Base-by-base conservation (phyloP, 257 asterid genomes). In the Apocynum venetum region DNA sequence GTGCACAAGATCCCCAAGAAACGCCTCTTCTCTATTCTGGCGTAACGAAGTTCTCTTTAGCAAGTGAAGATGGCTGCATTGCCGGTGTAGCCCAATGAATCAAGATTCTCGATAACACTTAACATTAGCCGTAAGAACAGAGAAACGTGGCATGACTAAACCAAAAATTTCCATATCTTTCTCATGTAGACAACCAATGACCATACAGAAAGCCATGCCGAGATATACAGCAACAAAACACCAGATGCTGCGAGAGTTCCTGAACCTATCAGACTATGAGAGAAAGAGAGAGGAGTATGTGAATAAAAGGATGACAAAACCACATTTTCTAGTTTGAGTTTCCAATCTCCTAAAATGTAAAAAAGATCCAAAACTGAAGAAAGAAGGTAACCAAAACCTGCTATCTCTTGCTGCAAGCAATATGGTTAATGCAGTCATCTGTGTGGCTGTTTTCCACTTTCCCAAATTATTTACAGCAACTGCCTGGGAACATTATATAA, bases 361-460 rank as follows among this genome's bases (percentile, higher is more conserved):
- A 73, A 49, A 56, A n/a, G 70, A 71, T 71, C 53, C 7, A 17
- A 41, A 49, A 38, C 10, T 13, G 75, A 76, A 53, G 36, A 69
- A 73, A 74, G 77, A 61, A 41, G 67, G 76, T 36, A 74, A 41
- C 48, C 63, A 51, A 14, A 80, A 93, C 99, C 99, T 90, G 96
- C 87, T 84, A 69, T 91, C 98, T 83, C 98, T 90, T 69, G 96
- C 79, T 72, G 96, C 97, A 83, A 95, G 88, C 78, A 95, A 91
- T 79, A 91, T 85, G 71, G 96, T 93, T 86, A 95, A 77, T 52
- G 99, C 91, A 77, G 72, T 87, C 99, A 95, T 95, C 91, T 95
- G 99, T 20, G 97, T 82, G 60, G 98, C 98, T 63, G 99, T 93
- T 86, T 95, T 95, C 99, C 98, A 95, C 85, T 95, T 95, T 36